These are phyloP conservation scores for Phialophora chinensis DNA, from an alignment of 2,329 filamentous ascomycete species.

Conservation along the genomic window DNA sequence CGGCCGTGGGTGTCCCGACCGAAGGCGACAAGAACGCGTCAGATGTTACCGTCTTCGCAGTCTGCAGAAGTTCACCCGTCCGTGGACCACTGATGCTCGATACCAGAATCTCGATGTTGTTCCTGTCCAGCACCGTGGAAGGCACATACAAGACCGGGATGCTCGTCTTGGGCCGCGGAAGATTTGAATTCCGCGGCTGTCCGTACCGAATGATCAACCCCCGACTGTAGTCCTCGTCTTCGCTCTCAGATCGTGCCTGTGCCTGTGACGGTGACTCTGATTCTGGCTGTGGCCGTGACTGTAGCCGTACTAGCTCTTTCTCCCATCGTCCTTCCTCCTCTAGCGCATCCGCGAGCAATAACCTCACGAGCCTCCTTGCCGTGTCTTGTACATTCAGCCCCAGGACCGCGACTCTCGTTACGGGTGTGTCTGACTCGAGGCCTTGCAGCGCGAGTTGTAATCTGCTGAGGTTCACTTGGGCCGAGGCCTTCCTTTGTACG, in stretches of 20 bases:
- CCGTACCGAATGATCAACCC: constrained; percentile 71
- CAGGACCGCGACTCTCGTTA: constrained; percentile 64
- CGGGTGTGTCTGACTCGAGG: constrained; percentile 59
- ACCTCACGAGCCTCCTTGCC: constrained; percentile 66
- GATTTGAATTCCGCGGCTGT: constrained; percentile 52
- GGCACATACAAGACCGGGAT: constrained; percentile 63
- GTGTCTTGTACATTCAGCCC: constrained; percentile 57
- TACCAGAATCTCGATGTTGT: constrained; percentile 66
- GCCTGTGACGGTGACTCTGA: background rate
- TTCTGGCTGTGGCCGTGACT: background rate
- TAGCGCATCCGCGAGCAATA: constrained; percentile 74
- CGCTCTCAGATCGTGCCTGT: background rate
- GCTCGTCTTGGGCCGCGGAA: constrained; percentile 54
- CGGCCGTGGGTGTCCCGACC: constrained; percentile 71
- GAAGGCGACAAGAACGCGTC: constrained; percentile 72
- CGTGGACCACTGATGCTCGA: constrained; percentile 50
- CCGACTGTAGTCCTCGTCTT: constrained; percentile 55
- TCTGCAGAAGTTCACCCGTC: constrained; percentile 33
- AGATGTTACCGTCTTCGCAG: constrained; percentile 48
- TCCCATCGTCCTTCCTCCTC: constrained; percentile 70
- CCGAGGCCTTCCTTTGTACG: constrained; percentile 59
- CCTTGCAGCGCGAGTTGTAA: constrained; percentile 65
- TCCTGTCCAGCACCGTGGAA: constrained; percentile 60
- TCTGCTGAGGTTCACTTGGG: constrained; percentile 64
- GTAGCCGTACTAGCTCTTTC: constrained; percentile 57